Base-by-base conservation (phyloP, 441 rosid species). In the Gossypium aridum region DNA sequence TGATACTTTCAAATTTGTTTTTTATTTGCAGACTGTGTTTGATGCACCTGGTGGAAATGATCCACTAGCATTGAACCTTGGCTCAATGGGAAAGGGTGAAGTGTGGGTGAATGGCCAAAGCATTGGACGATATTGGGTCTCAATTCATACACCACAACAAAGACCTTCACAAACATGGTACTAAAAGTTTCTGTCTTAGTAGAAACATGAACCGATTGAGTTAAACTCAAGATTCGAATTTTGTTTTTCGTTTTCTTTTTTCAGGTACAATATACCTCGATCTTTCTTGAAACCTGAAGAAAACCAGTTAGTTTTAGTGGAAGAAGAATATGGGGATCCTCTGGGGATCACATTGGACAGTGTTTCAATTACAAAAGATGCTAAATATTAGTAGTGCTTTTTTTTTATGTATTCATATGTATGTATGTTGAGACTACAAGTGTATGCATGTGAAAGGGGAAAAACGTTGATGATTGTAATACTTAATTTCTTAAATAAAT, bases 71-170 rank as follows among this genome's bases (percentile, higher is more conserved):
- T 39, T 94, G 80, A 87, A 94, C 84, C 87, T 94, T 19, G 83
- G 68, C 53, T 79, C 87, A 34, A 89, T 94, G 97, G 90, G 92
- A 72, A 92, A 94, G 82, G 97, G 98, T 0, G 86, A 89, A 83
- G 92, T 85, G 51, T 94, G 96, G 93, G 87, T 94, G 66, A 92
- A 94, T 17, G 94, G 97, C 19, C 77, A 77, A 71, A 83, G 91
- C 83, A 91, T 94, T 45, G 98, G 97, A 62, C 89, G 97, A 51
- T 92, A 87, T 61, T 94, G 96, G 98, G 74, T 84, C 74, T 90
- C 95, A n/a, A 82, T 90, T 72, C 85, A 54, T 56, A 91, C 92
- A 13, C 39, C 80, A 45, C 71, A 80, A 2, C 91, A 89, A 2
- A 84, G 39, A 73, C 91, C 97, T 82, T 92, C 98, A 70, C 94